Percentiles rank a stretch among this genome's conserved stretches.
Evolutionary conservation across 306 rosid genomes (phyloP).

Genomic region (Sophora flavescens): DNA sequence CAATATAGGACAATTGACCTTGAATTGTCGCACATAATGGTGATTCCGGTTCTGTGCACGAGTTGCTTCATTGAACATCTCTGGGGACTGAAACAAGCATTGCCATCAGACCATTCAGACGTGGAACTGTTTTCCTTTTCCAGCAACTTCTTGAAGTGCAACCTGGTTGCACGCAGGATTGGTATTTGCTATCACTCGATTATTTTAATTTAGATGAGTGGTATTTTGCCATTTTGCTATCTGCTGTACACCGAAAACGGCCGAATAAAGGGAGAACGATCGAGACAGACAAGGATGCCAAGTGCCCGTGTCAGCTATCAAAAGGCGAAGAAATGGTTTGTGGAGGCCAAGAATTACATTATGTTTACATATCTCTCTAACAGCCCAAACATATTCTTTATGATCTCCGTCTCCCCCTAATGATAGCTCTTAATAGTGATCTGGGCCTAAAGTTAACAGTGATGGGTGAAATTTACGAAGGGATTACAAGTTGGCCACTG

Average conservation of each 20-base stretch:
- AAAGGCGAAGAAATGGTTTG: not conserved
- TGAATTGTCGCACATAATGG: not conserved
- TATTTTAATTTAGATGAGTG: too few species aligned
- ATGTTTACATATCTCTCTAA: not conserved
- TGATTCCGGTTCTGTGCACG: slow-evolving; percentile 1
- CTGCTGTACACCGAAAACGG: too few species aligned
- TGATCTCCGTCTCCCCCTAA: not conserved
- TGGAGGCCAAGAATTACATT: not conserved
- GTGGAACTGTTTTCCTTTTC: not conserved
- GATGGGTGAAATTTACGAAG: not conserved
- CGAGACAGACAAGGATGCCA: too few species aligned
- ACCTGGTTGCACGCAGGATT: too few species aligned
- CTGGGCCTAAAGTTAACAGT: not conserved
- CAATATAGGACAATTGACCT: not conserved
- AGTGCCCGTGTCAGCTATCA: not conserved
- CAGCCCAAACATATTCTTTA: not conserved
- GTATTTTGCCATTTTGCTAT: too few species aligned
- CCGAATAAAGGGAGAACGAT: too few species aligned
- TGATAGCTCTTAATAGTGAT: not conserved
- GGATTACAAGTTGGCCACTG: not conserved
- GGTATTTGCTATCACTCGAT: too few species aligned
- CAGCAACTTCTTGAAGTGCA: not conserved
- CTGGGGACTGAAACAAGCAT: not conserved
- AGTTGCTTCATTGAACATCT: slow-evolving; percentile 3
- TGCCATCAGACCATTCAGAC: not conserved